These are phyloP conservation scores for Sequoiadendron giganteum DNA, from an alignment of 75 land plant genomes.

Conservation along the genomic window DNA sequence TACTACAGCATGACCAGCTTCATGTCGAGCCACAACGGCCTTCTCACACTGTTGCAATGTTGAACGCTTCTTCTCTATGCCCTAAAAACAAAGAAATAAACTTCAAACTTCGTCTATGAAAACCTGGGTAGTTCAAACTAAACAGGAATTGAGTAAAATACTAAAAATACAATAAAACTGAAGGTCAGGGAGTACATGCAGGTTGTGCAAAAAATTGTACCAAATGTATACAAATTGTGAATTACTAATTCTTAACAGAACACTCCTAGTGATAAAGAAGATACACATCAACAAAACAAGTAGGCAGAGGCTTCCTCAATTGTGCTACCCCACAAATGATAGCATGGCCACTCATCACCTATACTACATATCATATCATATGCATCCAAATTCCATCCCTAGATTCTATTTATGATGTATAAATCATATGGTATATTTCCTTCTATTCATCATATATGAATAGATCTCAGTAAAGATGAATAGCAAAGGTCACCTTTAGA, in stretches of 20 bases:
- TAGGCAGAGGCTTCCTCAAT: too few relatives aligned
- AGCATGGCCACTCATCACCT: too few relatives aligned
- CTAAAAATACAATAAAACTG: not conserved
- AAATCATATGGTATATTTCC: too few relatives aligned
- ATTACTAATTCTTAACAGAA: not conserved
- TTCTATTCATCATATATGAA: too few relatives aligned
- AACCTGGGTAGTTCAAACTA: not conserved
- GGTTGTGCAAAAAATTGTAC: not conserved
- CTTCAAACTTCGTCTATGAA: not conserved
- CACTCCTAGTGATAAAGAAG: too few relatives aligned
- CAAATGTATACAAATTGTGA: not conserved
- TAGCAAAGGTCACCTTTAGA: too few relatives aligned
- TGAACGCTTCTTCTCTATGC: constrained; percentile 95
- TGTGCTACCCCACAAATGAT: too few relatives aligned
- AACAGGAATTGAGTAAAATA: not conserved
- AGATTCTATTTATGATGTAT: too few relatives aligned
- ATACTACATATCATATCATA: too few relatives aligned
- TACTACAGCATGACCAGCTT: constrained; percentile 99
- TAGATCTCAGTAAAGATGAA: too few relatives aligned
- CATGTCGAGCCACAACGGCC: constrained; percentile 98
- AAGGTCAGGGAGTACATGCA: not conserved
- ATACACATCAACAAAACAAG: too few relatives aligned
- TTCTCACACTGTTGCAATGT: constrained; percentile 87
- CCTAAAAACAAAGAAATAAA: constrained; percentile 41
- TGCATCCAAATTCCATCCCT: too few relatives aligned